A percentile compares a stretch with the other conserved stretches of the same genome.
Conservation (phyloP, 208 protist genomes). For the Phytomonas sp. region DNA sequence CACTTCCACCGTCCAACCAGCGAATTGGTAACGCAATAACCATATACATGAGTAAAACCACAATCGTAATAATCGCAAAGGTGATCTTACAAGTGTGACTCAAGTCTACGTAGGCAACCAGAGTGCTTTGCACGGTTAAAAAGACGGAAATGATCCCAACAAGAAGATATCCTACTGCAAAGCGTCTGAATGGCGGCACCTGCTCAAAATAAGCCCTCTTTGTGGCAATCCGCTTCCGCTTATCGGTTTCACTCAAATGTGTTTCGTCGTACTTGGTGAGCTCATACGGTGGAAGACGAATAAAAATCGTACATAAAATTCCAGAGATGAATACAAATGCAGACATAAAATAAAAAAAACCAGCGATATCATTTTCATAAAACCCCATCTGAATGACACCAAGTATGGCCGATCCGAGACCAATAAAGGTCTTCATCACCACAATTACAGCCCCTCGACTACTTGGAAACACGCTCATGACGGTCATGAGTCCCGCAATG, state of each 20-base stretch:
- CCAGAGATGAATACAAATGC: conserved; percentile 23
- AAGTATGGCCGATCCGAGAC: conserved; percentile 75
- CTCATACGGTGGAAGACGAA: conserved; percentile 64
- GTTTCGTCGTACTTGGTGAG: conserved; percentile 51
- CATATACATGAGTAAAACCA: conserved; percentile 20
- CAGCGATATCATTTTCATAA: conserved; percentile 34
- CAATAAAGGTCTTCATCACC: conserved; percentile 81
- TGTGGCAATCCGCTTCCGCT: conserved; percentile 21
- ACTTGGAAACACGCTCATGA: conserved; percentile 73
- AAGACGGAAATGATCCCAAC: conserved; percentile 53
- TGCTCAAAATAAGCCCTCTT: conserved; percentile 54
- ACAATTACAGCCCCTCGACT: conserved; percentile 70
- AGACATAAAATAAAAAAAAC: conserved; percentile 61
- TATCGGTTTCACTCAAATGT: conserved; percentile 25
- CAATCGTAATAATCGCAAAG: conserved; percentile 38
- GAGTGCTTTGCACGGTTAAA: conserved; percentile 45
- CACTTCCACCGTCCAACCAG: conserved; percentile 34
- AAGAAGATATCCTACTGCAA: conserved; percentile 47
- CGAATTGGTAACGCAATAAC: conserved; percentile 48
- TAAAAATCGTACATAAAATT: conserved; percentile 40
- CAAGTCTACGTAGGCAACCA: conserved; percentile 32
- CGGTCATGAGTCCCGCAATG: conserved; percentile 52
- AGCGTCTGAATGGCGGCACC: conserved; percentile 53
- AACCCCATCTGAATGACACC: conserved; percentile 59
- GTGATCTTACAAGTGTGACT: conserved; percentile 15